These are phyloP conservation scores for Coriolopsis trogii DNA, from an alignment of 1,284 basidiomycete genomes.

Conservation along the genomic window DNA sequence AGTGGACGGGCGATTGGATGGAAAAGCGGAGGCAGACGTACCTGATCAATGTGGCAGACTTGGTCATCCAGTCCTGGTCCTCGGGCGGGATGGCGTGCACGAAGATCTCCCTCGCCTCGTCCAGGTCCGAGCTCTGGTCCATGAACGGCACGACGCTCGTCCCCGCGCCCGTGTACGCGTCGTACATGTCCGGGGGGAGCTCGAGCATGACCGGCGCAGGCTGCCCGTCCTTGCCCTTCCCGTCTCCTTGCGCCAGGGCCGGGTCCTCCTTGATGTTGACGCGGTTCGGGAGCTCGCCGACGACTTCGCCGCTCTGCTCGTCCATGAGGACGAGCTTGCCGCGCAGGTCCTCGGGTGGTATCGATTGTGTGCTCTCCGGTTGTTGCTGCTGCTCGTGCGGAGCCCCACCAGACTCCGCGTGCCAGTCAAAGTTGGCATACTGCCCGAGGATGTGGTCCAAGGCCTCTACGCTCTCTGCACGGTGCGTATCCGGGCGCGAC, in stretches of 20 bases:
- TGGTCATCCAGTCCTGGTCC: conserved; percentile 75
- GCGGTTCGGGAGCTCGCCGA: conserved; percentile 70
- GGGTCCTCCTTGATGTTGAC: conserved; percentile 65
- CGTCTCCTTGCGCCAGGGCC: conserved; percentile 26
- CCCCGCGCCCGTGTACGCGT: conserved; percentile 33
- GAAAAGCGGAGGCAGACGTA: conserved; percentile 42
- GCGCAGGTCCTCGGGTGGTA: conserved; percentile 48
- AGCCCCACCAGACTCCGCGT: too few relatives aligned
- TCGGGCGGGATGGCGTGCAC: conserved; percentile 64
- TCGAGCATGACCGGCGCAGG: conserved; percentile 73
- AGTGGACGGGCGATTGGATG: too few relatives aligned
- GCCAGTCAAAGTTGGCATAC: conserved; percentile 52
- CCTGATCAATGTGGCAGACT: conserved; percentile 71
- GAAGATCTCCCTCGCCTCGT: conserved; percentile 54
- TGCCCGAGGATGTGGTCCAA: conserved; percentile 73
- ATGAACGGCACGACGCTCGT: conserved; percentile 19
- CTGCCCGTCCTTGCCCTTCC: conserved; percentile 24
- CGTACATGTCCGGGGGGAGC: conserved; percentile 47
- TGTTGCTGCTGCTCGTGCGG: not conserved
- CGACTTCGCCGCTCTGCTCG: conserved; percentile 72
- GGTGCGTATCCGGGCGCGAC: conserved; percentile 34
- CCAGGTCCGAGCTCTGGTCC: conserved; percentile 39
- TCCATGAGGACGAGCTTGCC: conserved; percentile 77
- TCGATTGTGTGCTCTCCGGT: not conserved
- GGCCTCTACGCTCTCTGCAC: conserved; percentile 64